Percentiles rank a stretch among this genome's conserved stretches.
Evolutionary conservation across 148 eudicot genomes (phyloP).

Genomic region (Rhododendron ferrugineum): DNA sequence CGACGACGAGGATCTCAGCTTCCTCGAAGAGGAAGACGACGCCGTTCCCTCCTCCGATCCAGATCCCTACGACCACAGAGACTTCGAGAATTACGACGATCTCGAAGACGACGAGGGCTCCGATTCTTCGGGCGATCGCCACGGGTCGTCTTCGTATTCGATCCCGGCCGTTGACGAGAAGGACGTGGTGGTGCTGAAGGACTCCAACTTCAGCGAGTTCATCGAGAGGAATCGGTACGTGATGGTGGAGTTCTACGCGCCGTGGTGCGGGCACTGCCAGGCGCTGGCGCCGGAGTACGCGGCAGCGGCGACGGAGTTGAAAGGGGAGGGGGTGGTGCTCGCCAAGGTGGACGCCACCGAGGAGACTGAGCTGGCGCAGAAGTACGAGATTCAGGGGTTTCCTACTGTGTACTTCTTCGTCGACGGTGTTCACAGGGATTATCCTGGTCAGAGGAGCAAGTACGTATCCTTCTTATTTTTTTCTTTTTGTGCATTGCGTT

Average conservation of each 20-base stretch:
- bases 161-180: conserved; percentile 48
- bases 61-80: conserved; percentile 24
- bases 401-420: conserved; percentile 68
- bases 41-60: not conserved
- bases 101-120: conserved; percentile 33
- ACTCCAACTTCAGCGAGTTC: conserved; percentile 42
- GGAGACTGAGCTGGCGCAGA: conserved; percentile 57
- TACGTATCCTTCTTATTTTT: conserved; percentile 25
- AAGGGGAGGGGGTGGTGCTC: conserved; percentile 43
- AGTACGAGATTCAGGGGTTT: conserved; percentile 63
- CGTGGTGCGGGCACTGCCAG: conserved; percentile 92
- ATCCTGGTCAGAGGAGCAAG: conserved; percentile 64
- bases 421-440: conserved; percentile 52
- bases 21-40: conserved; percentile 49
- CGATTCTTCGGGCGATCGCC: conserved; percentile 17
- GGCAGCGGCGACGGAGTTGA: conserved; percentile 70
- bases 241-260: conserved; percentile 92
- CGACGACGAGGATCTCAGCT: conserved; percentile 64
- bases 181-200: conserved; percentile 60
- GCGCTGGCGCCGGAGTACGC: conserved; percentile 81
- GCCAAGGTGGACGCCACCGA: conserved; percentile 83
- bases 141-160: not conserved
- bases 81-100: conserved; percentile 57
- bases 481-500: not conserved
- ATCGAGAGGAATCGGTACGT: conserved; percentile 40